A percentile compares a stretch with the other conserved stretches of the same genome.
Evolutionary conservation across 768 basidiomycete genomes (phyloP).

Genomic region (Vararia minispora): DNA sequence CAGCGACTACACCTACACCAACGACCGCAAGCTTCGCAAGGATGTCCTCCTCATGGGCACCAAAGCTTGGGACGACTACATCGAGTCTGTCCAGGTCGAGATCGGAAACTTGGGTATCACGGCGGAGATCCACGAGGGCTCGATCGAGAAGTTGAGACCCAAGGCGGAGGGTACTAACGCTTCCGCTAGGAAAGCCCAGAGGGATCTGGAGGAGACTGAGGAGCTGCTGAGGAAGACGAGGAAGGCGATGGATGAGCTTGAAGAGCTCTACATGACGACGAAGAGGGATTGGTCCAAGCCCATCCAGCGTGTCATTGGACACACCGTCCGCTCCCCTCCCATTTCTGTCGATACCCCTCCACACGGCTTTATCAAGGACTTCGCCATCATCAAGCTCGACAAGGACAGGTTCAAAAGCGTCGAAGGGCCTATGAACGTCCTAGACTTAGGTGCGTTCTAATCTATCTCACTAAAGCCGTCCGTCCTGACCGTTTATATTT

Average conservation of each 20-base stretch:
- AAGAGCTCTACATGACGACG: not conserved
- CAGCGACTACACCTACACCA: constrained; percentile 11
- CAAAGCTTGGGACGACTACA: not conserved
- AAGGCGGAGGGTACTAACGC: not conserved
- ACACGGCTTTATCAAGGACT: not conserved
- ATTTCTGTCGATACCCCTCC: not conserved
- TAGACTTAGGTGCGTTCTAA: too few relatives aligned
- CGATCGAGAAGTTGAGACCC: not conserved
- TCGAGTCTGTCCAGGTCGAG: not conserved
- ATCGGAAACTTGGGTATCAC: not conserved
- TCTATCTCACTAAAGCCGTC: too few relatives aligned
- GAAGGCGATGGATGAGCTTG: not conserved
- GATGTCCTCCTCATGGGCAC: not conserved
- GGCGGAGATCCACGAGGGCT: not conserved
- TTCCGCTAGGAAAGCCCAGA: not conserved
- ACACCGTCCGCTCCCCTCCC: not conserved
- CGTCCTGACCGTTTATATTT: too few relatives aligned
- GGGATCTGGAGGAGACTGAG: not conserved
- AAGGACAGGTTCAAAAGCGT: too few relatives aligned
- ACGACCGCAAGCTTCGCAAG: not conserved
- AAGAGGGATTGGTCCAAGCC: not conserved
- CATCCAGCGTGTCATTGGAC: not conserved
- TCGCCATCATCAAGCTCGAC: too few relatives aligned
- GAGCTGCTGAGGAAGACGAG: not conserved
- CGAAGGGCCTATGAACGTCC: too few relatives aligned